phyloP scores from a whole-genome alignment of 805 yeast species.

The Barnettozyma siamensis region DNA sequence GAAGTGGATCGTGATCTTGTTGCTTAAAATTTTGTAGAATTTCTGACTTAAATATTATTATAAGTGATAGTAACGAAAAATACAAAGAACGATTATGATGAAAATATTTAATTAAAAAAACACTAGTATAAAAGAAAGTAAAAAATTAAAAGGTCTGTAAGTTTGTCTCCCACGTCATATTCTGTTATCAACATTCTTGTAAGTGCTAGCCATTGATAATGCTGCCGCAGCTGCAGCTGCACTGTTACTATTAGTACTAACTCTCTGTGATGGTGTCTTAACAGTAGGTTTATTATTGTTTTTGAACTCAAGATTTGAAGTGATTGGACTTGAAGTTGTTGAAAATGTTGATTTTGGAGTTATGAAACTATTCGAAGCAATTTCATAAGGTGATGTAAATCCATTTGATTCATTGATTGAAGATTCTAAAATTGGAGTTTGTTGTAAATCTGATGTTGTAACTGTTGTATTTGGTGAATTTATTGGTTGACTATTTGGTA shows the following conservation, averaged over 20 bases:
- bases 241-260: background rate
- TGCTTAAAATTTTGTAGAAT: no score
- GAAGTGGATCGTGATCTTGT: no score
- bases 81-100: no score
- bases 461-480: slow-evolving; percentile 34
- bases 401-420: slow-evolving; percentile 32
- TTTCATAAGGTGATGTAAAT: slow-evolving; percentile 60
- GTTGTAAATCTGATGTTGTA: slow-evolving; percentile 33
- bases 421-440: slow-evolving; percentile 19
- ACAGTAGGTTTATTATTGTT: slow-evolving; percentile 15
- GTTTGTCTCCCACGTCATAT: background rate
- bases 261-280: background rate
- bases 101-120: no score
- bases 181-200: background rate
- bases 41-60: no score
- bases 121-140: no score
- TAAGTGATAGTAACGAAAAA: no score
- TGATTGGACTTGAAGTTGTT: slow-evolving; percentile 14
- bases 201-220: background rate
- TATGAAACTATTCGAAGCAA: slow-evolving; percentile 51
- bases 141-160: no score
- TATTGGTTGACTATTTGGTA: slow-evolving; percentile 9
- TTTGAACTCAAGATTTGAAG: slow-evolving; percentile 16
- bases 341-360: slow-evolving; percentile 39
- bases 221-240: slow-evolving; percentile 5